Evolutionary conservation across 2,329 filamentous ascomycete species (phyloP), one percentile per base, ranked within the genome.

Genomic region (Fusarium avenaceum): DNA sequence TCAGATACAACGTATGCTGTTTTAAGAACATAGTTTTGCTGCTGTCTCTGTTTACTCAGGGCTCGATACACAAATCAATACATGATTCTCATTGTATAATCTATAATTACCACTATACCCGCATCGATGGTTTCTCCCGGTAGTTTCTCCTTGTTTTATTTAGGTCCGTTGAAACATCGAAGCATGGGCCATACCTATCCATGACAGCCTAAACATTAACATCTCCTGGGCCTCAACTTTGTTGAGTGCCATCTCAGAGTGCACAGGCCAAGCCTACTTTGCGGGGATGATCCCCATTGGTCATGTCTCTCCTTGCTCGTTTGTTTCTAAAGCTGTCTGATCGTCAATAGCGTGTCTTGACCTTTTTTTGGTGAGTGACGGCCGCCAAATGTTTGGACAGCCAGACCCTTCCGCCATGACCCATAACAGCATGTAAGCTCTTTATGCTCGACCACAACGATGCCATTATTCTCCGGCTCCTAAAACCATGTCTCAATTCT

Each of bases 221-320:
- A 43, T 55, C 38, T 45, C 24, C 45, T 44, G 55, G 46, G 49
- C 30, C 32, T 58, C 32, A 38, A 57, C 40, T 54, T 50, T 54
- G 46, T 56, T 49, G 45, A 63, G 65, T 60, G 44, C 35, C 53
- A 69, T 57, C 50, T 61, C 24, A 40, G 30, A 45, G 39, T 53
- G 66, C 59, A 61, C 58, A 65, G 61, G 51, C 51, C 63, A 68
- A 43, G 45, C 15, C 22, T 20, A 45, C 51, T 40, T 20, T 42
- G 35, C 68, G 72, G 72, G 69, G 65, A 60, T 65, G 52, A 43
- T 69, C 63, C 72, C 72, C 59, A 74, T 74, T 70, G 70, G 72
- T 46, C 39, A 47, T 59, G 38, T 38, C 44, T 40, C 33, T 42
- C 22, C 40, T 55, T 58, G 33, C 38, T 33, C n/a, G 28, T 59